Percentiles rank a stretch among this genome's conserved stretches.
Conservation (phyloP, 306 rosid species). For the Prunus persica region DNA sequence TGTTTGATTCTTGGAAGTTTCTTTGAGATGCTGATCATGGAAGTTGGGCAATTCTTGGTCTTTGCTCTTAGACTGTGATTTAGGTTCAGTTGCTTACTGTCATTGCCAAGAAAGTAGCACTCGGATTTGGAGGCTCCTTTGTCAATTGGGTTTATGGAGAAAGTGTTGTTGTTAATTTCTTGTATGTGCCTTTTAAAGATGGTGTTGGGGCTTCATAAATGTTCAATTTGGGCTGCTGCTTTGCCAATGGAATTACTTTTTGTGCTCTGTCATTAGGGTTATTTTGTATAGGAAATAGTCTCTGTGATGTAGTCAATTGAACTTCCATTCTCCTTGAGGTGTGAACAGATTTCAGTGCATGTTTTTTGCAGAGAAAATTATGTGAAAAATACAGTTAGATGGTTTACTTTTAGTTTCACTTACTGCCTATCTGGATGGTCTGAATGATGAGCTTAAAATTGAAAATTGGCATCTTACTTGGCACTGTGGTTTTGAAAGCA, state of each 20-base stretch:
- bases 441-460: neutral
- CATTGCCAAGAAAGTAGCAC: neutral
- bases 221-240: neutral
- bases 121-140: neutral
- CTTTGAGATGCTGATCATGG: too few species aligned
- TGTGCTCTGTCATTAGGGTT: neutral
- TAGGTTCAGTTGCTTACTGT: neutral
- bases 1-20: neutral
- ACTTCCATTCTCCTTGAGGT: neutral
- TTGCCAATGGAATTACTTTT: neutral
- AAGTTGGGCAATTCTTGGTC: neutral
- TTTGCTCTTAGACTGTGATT: neutral
- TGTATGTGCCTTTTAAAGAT: neutral
- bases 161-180: neutral
- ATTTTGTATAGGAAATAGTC: neutral
- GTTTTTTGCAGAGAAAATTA: slow-evolving; percentile 3
- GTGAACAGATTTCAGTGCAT: neutral
- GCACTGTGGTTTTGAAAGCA: too few species aligned
- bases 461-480: neutral
- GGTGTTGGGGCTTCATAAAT: neutral
- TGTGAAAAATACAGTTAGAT: neutral
- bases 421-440: neutral
- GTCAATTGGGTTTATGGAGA: neutral
- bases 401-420: neutral
- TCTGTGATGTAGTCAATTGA: neutral